Base-by-base conservation (phyloP, 2,329 filamentous ascomycete species). In the Trichoderma semiorbis region DNA sequence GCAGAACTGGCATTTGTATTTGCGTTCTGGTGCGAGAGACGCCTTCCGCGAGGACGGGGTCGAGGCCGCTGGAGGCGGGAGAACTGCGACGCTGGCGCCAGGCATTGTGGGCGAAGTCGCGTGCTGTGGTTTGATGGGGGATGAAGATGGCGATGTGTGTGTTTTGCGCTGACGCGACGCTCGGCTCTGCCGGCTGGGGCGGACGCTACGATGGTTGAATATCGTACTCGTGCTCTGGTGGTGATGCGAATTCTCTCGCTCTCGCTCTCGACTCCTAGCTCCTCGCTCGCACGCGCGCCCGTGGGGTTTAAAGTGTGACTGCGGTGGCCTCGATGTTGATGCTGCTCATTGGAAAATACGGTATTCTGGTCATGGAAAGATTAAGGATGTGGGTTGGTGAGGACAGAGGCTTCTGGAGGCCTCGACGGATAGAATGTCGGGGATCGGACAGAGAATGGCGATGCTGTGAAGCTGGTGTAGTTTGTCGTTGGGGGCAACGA, bases 1-100 rank as follows among this genome's bases (percentile, higher is more conserved):
- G 86, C 96, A 98, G 84, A 97, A 98, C 87, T 97, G 94, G 86
- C 96, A 99, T 83, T 98, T 98, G 90, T 99, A 99, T 85, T 98
- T 97, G 87, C 97, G 95, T 86, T 98, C 96, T 71, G 95, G 94
- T 77, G 90, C 91, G 77, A 91, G 85, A 74, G 92, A 87, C 76
- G 91, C 84, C 84, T 97, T 97, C 83, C 93, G 90, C 79, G 91
- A 88, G 78, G 89, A 88, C 80, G 92, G 88, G 79, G 91, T 89
- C 80, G 93, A 89, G 79, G 89, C 85, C 79, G 89, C 87, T 77
- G 89, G 83, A 79, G 92, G 85, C 77, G 90, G 84, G 77, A 87
- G 85, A 77, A 89, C 86, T 78, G 90, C 90, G 83, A 91, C 88
- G 81, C 84, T 88, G 81, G 91, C 88, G 85, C 89, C 90, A 80